Conservation (phyloP, 129 eudicot species). For the Silybum marianum region DNA sequence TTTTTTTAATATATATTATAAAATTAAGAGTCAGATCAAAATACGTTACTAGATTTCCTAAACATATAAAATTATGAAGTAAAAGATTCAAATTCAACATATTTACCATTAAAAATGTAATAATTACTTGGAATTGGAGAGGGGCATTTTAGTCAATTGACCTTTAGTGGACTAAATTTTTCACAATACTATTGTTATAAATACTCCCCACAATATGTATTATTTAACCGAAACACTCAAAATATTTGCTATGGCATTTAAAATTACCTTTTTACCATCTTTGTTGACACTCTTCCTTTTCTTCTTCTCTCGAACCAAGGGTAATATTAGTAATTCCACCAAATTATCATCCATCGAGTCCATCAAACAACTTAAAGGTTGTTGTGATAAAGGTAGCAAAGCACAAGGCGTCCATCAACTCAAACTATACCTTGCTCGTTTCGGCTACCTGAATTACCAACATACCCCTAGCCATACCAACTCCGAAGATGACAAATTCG, state of each 20-base stretch:
- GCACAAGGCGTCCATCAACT: slow-evolving; percentile 21
- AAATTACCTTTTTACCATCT: background rate
- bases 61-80: no score
- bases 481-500: background rate
- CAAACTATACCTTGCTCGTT: slow-evolving; percentile 13
- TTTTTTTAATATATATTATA: no score
- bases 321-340: background rate
- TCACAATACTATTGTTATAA: no score
- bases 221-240: background rate
- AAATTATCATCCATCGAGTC: no score
- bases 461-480: background rate
- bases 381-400: background rate
- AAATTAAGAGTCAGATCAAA: no score
- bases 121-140: no score
- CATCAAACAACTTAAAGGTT: slow-evolving; percentile 9
- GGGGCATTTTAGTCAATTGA: no score
- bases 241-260: background rate
- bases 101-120: no score
- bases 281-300: background rate
- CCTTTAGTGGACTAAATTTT: no score
- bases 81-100: no score
- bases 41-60: no score
- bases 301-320: background rate
- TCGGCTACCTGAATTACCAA: slow-evolving; percentile 25
- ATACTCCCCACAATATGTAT: no score